Evolutionary conservation across 2,329 filamentous ascomycete genomes (phyloP).

Genomic region (Aspergillus felis): DNA sequence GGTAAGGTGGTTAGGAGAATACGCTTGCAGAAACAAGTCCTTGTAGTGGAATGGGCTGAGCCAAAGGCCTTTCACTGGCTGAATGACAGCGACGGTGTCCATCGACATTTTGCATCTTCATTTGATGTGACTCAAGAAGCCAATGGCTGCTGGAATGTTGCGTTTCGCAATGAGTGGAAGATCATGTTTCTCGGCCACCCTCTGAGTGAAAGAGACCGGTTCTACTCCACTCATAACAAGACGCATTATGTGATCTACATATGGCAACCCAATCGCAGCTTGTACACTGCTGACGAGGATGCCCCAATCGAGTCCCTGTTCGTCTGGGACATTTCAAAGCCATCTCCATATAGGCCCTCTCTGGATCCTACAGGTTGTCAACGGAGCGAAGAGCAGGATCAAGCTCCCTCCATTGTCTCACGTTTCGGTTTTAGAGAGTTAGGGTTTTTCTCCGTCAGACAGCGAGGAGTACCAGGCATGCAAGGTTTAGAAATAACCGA

Average conservation of each 20-base stretch:
- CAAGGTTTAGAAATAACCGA: conserved; percentile 51
- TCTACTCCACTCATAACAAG: conserved; percentile 58
- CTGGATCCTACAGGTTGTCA: conserved; percentile 44
- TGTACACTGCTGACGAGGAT: conserved; percentile 52
- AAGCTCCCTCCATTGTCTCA: conserved; percentile 45
- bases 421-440: conserved; percentile 51
- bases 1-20: conserved; percentile 53
- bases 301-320: conserved; percentile 56
- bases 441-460: conserved; percentile 51
- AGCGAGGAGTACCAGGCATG: conserved; percentile 50
- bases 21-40: conserved; percentile 50
- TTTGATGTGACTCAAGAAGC: conserved; percentile 45
- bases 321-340: conserved; percentile 56
- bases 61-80: conserved; percentile 49
- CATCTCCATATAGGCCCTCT: conserved; percentile 49
- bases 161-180: conserved; percentile 58
- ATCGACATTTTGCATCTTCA: conserved; percentile 58
- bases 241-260: conserved; percentile 61
- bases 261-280: conserved; percentile 57
- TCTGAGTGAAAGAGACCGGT: conserved; percentile 54
- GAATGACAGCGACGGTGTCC: conserved; percentile 49
- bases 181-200: conserved; percentile 56
- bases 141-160: conserved; percentile 43
- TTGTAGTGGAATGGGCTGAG: conserved; percentile 64
- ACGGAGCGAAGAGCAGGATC: conserved; percentile 29